These are phyloP conservation scores for Solanum dulcamara DNA, from an alignment of 257 asterid genomes.

Conservation along the genomic window DNA sequence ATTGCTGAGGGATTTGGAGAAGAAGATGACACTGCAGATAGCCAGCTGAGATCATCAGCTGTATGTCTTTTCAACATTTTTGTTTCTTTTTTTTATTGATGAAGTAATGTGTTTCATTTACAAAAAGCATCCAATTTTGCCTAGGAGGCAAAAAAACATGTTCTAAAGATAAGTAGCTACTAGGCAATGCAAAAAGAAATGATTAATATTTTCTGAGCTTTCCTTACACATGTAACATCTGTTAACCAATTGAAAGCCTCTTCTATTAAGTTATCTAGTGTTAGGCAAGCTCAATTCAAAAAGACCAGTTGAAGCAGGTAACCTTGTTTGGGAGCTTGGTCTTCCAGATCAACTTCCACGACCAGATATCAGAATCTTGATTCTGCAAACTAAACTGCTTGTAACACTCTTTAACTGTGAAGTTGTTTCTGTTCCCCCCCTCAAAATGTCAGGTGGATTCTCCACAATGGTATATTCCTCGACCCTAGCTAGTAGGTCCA, in stretches of 20 bases:
- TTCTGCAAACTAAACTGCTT: background rate
- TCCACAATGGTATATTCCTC: background rate
- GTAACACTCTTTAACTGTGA: background rate
- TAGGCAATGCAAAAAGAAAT: background rate
- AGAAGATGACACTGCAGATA: slow-evolving; percentile 77
- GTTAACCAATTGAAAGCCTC: background rate
- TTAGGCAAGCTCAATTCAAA: background rate
- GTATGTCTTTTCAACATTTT: slow-evolving; percentile 42
- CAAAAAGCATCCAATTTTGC: background rate
- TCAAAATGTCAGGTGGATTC: background rate
- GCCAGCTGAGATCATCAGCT: slow-evolving; percentile 94
- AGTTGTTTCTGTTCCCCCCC: background rate
- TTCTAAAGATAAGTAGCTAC: background rate
- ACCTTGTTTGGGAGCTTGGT: background rate
- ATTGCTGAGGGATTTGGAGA: slow-evolving; percentile 98
- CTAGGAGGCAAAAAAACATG: background rate
- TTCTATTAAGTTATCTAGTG: background rate
- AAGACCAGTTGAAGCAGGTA: background rate
- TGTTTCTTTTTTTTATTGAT: background rate
- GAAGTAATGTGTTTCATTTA: background rate
- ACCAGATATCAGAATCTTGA: background rate
- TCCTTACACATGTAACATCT: background rate
- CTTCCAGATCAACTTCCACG: background rate
- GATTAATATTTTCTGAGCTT: background rate
- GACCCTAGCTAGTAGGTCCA: background rate